Conservation (phyloP, 1,284 basidiomycete species). For the Trichosporon ovoides region DNA sequence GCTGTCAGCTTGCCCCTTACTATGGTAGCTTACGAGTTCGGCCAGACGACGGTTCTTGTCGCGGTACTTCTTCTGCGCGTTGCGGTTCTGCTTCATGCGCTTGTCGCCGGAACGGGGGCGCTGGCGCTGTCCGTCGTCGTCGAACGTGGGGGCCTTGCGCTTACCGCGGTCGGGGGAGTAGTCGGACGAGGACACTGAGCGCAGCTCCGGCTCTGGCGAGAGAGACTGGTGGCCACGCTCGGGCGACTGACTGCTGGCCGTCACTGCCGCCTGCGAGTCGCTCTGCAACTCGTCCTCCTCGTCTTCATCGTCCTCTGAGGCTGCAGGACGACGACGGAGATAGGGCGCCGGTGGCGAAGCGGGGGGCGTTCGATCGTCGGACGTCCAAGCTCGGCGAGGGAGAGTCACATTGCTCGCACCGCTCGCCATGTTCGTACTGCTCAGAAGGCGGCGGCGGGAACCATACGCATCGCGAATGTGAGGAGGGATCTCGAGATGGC, state of each 20-base stretch:
- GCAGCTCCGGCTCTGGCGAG: not conserved
- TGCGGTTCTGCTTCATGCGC: constrained; percentile 18
- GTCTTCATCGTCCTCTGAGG: not conserved
- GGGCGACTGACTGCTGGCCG: no score
- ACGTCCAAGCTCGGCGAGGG: not conserved
- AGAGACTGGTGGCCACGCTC: not conserved
- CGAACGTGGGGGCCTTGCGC: not conserved
- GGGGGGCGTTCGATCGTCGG: not conserved
- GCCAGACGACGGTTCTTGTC: constrained; percentile 13
- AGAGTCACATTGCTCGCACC: not conserved
- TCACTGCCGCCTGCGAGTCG: not conserved
- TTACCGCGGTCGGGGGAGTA: not conserved
- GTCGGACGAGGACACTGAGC: no score
- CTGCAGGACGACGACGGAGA: not conserved
- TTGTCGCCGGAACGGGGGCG: constrained; percentile 5
- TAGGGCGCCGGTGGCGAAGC: not conserved
- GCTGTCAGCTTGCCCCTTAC: not conserved
- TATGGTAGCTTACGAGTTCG: not conserved
- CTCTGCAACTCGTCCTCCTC: not conserved
- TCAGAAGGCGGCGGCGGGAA: not conserved
- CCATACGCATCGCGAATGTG: constrained; percentile 1
- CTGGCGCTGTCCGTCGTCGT: not conserved
- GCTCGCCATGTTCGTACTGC: not conserved
- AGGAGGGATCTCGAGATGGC: not conserved
- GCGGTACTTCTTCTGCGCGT: constrained; percentile 19